Percentiles rank a stretch among this genome's conserved stretches.
Conservation (phyloP, 352 stramenopile species). For the Globisporangium nagaii region DNA sequence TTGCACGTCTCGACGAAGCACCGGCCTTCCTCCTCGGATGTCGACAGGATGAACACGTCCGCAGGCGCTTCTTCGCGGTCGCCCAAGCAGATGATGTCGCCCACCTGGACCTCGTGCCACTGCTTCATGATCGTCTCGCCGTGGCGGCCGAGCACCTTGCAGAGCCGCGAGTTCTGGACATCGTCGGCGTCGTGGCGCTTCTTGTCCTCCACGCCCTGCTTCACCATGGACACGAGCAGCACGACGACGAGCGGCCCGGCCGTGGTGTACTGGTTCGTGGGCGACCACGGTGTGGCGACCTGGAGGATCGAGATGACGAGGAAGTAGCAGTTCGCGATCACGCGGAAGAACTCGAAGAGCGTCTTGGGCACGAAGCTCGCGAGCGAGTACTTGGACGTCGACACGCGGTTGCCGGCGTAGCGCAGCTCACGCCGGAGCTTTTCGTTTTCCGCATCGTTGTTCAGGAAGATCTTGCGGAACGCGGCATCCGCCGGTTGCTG, state of each 20-base stretch:
- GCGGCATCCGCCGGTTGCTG: slow-evolving; percentile 11
- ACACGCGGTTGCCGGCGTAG: slow-evolving; percentile 73
- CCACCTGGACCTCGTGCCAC: slow-evolving; percentile 77
- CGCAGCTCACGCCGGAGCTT: slow-evolving; percentile 25
- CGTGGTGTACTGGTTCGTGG: slow-evolving; percentile 78
- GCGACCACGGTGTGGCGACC: slow-evolving; percentile 55
- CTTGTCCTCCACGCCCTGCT: slow-evolving; percentile 75
- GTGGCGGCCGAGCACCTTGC: slow-evolving; percentile 29
- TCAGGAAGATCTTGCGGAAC: slow-evolving; percentile 51
- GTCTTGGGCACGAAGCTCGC: slow-evolving; percentile 91
- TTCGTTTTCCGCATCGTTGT: slow-evolving; percentile 62
- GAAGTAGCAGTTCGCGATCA: slow-evolving; percentile 95
- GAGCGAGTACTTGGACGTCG: slow-evolving; percentile 92
- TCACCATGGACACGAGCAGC: slow-evolving; percentile 72
- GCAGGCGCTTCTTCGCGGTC: slow-evolving; percentile 59
- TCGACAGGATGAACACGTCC: slow-evolving; percentile 67
- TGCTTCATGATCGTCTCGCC: slow-evolving; percentile 42
- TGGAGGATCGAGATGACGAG: slow-evolving; percentile 92
- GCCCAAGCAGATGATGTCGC: slow-evolving; percentile 47
- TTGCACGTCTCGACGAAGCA: slow-evolving; percentile 93
- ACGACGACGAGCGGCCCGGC: slow-evolving; percentile 64
- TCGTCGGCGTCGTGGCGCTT: slow-evolving; percentile 68
- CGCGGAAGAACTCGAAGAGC: slow-evolving; percentile 92
- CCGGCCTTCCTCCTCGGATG: slow-evolving; percentile 62
- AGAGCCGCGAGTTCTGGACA: slow-evolving; percentile 54